phyloP scores from a whole-genome alignment of 495 filamentous ascomycete species.

The Pseudoneurospora amorphoporcata region DNA sequence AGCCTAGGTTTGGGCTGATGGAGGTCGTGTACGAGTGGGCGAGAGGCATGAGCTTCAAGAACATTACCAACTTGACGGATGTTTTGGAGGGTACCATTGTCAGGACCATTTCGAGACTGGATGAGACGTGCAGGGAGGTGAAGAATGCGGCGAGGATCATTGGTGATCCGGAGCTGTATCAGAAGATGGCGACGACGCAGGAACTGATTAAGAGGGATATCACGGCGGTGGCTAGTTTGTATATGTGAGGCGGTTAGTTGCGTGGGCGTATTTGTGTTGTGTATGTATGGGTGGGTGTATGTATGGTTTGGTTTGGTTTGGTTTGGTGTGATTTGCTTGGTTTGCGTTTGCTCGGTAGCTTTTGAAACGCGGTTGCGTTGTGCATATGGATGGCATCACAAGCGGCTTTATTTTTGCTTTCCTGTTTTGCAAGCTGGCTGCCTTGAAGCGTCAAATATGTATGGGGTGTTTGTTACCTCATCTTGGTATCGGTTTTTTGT shows the following conservation, averaged over 20 bases:
- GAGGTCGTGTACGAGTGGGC: conserved; percentile 99
- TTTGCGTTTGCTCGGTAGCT: neutral
- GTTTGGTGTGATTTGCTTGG: neutral
- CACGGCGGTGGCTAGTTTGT: conserved; percentile 77
- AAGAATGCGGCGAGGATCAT: conserved; percentile 95
- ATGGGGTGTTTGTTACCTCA: neutral
- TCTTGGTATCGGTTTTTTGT: neutral
- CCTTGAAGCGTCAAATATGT: neutral
- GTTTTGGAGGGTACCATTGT: conserved; percentile 97
- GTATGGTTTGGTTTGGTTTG: neutral
- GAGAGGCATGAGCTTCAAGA: conserved; percentile 92
- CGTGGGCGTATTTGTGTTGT: neutral
- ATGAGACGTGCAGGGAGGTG: conserved; percentile 94
- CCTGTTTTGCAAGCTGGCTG: neutral
- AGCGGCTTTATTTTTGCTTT: neutral
- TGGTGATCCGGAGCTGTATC: conserved; percentile 85
- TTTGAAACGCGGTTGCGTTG: neutral
- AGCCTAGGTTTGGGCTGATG: conserved; percentile 81
- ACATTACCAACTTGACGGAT: conserved; percentile 93
- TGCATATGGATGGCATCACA: neutral
- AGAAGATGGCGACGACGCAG: conserved; percentile 93
- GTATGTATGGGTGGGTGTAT: neutral
- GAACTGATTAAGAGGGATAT: conserved; percentile 96
- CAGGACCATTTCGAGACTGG: conserved; percentile 77
- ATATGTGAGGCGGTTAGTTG: conserved; percentile 43